phyloP scores from a whole-genome alignment of 345 rosid species.

The Melastoma malabathricum region DNA sequence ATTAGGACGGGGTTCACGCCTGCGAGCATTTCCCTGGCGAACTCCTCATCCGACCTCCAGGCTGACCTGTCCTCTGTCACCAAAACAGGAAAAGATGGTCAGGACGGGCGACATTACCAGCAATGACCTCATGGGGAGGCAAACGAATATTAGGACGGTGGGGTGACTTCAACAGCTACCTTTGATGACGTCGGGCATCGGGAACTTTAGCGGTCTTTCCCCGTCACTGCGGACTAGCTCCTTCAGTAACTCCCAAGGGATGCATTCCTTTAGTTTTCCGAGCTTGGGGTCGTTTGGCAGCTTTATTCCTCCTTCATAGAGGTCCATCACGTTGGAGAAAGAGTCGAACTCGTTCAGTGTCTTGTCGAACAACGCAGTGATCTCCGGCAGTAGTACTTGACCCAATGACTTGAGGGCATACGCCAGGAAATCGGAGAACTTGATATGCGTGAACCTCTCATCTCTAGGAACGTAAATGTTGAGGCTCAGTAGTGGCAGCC shows the following conservation, averaged over 20 bases:
- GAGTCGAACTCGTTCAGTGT: slow-evolving; percentile 76
- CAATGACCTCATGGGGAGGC: too few relatives aligned
- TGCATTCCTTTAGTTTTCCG: slow-evolving; percentile 36
- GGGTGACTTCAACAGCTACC: slow-evolving; percentile 20
- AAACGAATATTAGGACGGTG: too few relatives aligned
- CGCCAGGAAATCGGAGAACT: slow-evolving; percentile 84
- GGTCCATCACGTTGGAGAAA: slow-evolving; percentile 48
- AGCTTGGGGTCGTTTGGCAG: slow-evolving; percentile 20
- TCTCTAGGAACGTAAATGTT: slow-evolving; percentile 86
- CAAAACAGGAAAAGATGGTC: neutral
- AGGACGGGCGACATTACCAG: neutral
- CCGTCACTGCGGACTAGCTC: slow-evolving; percentile 82
- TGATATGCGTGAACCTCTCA: slow-evolving; percentile 61
- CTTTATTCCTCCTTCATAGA: slow-evolving; percentile 57
- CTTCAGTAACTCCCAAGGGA: slow-evolving; percentile 82
- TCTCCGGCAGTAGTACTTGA: slow-evolving; percentile 60
- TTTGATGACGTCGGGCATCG: slow-evolving; percentile 72
- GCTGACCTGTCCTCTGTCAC: slow-evolving; percentile 39
- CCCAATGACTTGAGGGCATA: slow-evolving; percentile 54
- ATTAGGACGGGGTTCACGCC: slow-evolving; percentile 55
- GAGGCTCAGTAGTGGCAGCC: slow-evolving; percentile 55
- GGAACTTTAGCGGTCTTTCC: slow-evolving; percentile 56
- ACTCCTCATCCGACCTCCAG: slow-evolving; percentile 68
- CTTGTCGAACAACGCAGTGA: slow-evolving; percentile 51
- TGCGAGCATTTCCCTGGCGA: slow-evolving; percentile 59